Percentiles rank a stretch among this genome's conserved stretches.
Evolutionary conservation across 306 rosid species (phyloP).

Genomic region (Astragalus glycyphyllos): DNA sequence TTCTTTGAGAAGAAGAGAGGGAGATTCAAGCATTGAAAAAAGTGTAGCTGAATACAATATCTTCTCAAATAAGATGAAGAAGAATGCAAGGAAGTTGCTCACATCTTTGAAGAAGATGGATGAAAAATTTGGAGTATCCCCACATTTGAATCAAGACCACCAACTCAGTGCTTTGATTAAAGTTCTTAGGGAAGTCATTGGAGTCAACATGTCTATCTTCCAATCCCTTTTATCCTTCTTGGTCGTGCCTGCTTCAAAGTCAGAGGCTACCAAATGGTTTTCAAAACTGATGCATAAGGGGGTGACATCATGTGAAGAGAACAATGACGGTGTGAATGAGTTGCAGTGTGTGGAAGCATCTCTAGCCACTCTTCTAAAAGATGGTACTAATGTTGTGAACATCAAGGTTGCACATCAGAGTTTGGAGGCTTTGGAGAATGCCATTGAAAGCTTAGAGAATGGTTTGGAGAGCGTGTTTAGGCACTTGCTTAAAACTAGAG

Average conservation of each 20-base stretch:
- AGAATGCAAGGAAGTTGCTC: slow-evolving; percentile 54
- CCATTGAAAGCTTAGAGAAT: slow-evolving; percentile 60
- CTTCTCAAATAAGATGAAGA: slow-evolving; percentile 65
- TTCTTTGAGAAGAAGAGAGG: slow-evolving; percentile 68
- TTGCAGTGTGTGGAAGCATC: slow-evolving; percentile 27
- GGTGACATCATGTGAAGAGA: slow-evolving; percentile 17
- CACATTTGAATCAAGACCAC: slow-evolving; percentile 44
- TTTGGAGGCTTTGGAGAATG: slow-evolving; percentile 58
- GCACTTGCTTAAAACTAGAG: slow-evolving; percentile 66
- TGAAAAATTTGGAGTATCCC: slow-evolving; percentile 41
- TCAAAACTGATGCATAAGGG: slow-evolving; percentile 26
- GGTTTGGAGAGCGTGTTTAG: slow-evolving; percentile 60
- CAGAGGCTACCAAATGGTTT: slow-evolving; percentile 36
- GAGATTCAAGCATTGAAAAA: slow-evolving; percentile 54
- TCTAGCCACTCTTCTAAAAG: slow-evolving; percentile 7
- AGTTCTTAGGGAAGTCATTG: slow-evolving; percentile 48
- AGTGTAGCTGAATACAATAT: slow-evolving; percentile 46
- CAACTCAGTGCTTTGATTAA: slow-evolving; percentile 41
- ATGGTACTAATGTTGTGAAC: slow-evolving; percentile 41
- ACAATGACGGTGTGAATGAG: background rate
- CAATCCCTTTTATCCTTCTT: slow-evolving; percentile 47
- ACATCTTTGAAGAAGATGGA: slow-evolving; percentile 51
- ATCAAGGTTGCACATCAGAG: slow-evolving; percentile 40
- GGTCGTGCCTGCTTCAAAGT: slow-evolving; percentile 11
- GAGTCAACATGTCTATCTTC: slow-evolving; percentile 46